Evolutionary conservation across 306 rosid genomes (phyloP), one percentile per base, ranked within the genome.

Genomic region (Styphnolobium japonicum): DNA sequence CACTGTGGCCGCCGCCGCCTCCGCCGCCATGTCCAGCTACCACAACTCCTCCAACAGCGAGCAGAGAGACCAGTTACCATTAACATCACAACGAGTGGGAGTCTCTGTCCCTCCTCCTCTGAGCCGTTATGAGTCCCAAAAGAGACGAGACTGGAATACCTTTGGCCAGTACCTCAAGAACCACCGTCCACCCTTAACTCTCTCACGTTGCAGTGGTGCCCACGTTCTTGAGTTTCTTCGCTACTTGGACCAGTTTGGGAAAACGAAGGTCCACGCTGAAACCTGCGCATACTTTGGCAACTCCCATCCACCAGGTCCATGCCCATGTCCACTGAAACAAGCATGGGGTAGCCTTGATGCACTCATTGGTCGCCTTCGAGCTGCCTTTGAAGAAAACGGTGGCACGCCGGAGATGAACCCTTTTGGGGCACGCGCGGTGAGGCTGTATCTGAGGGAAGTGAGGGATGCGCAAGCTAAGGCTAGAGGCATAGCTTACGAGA

Each of bases 341-440:
- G 86, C 86, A 1, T 83, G 86, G 86, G 86, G 86, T 0, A 83
- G 86, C 71, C 83, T 83, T 1, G 86, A 83, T 46, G 86, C 86
- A 2, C 86, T 83, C 4, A 67, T 83, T 49, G 97, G 68, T 1
- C 87, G 97, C 27, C 85, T 92, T 27, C 86, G 97, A 4, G 97
- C 97, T 0, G 94, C 97, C 4, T 92, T 86, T 18, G 97, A 92
- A 45, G 97, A 92, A 83, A 82, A 92, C 68, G 97, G 94, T 6
- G 97, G 97, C 75, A 23, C 25, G 2, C 39, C 73, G 2, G 86
- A 83, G 81, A 73, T 83, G 52, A 83, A 83, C 62, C 86, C 97
- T 6, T 92, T 92, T 21, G 97, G 94, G 1, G 90, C 90, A 11
- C 86, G 94, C 9, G 90, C 91, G 0, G 92, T 92, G 80, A 86